These are phyloP conservation scores for Phycomyces blakesleeanus DNA, from an alignment of 192 early-diverging fungal genomes.

Conservation along the genomic window DNA sequence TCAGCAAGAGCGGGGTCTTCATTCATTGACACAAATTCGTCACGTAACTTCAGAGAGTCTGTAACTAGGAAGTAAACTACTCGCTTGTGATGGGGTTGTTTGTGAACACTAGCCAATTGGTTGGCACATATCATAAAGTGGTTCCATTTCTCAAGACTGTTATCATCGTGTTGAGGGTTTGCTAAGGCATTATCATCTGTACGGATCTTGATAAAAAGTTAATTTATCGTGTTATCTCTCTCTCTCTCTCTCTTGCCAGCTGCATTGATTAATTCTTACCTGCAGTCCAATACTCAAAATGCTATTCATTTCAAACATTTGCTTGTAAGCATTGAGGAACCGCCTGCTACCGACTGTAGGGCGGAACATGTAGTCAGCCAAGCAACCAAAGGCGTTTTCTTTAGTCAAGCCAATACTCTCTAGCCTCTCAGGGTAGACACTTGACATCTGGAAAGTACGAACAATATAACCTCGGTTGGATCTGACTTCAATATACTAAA, in stretches of 20 bases:
- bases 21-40: conserved; percentile 33
- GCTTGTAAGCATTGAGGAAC: conserved; percentile 35
- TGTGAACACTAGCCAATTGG: conserved; percentile 32
- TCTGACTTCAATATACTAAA: conserved; percentile 34
- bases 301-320: conserved; percentile 32
- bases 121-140: conserved; percentile 41
- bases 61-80: conserved; percentile 42
- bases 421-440: conserved; percentile 25
- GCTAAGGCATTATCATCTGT: conserved; percentile 39
- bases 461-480: conserved; percentile 41
- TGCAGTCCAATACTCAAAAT: conserved; percentile 43
- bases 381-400: conserved; percentile 41
- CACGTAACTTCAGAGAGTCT: conserved; percentile 37
- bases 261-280: too few species aligned
- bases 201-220: conserved; percentile 12
- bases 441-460: conserved; percentile 33
- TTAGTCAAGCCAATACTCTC: conserved; percentile 33
- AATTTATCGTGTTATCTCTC: not conserved
- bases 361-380: conserved; percentile 40
- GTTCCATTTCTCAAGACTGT: conserved; percentile 30
- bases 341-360: conserved; percentile 32
- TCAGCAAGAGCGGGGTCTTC: conserved; percentile 11
- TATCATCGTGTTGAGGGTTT: conserved; percentile 31
- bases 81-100: conserved; percentile 29
- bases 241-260: too few species aligned